These are phyloP conservation scores for Gleditsia sinensis DNA, from an alignment of 306 rosid genomes.

Conservation along the genomic window DNA sequence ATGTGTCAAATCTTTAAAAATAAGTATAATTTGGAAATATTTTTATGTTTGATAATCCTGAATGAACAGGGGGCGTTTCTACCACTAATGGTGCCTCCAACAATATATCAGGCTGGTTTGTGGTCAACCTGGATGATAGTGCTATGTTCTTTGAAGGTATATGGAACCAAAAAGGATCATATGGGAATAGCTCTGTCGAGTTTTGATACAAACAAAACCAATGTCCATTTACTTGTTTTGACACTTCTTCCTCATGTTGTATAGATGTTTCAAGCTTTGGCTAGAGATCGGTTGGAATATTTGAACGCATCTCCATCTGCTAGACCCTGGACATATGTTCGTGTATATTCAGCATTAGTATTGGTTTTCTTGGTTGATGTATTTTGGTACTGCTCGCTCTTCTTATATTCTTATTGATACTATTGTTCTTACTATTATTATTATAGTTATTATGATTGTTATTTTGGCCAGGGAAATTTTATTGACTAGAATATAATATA, in stretches of 20 bases:
- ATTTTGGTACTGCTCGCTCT: slow-evolving; percentile 64
- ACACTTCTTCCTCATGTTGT: slow-evolving; percentile 33
- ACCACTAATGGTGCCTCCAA: slow-evolving; percentile 85
- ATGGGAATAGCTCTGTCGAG: slow-evolving; percentile 7
- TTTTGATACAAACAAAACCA: slow-evolving; percentile 28
- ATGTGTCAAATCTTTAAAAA: slow-evolving; percentile 11
- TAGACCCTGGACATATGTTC: slow-evolving; percentile 84
- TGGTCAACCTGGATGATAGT: slow-evolving; percentile 94
- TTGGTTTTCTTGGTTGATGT: slow-evolving; percentile 75
- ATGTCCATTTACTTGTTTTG: slow-evolving; percentile 23
- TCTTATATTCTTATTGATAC: neutral
- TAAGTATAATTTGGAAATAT: slow-evolving; percentile 18
- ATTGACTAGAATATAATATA: neutral
- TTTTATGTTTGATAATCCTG: slow-evolving; percentile 5
- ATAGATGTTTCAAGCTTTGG: slow-evolving; percentile 98
- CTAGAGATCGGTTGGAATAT: slow-evolving; percentile 92
- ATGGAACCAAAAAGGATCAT: slow-evolving; percentile 17
- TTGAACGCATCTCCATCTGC: slow-evolving; percentile 98
- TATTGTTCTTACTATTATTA: neutral
- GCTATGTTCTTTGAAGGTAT: slow-evolving; percentile 90
- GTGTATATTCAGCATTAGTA: slow-evolving; percentile 86
- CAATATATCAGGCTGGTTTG: slow-evolving; percentile 79
- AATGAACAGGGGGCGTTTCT: slow-evolving; percentile 81
- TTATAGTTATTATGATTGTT: neutral
- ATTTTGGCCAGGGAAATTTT: neutral